Evolutionary conservation across 1,284 basidiomycete genomes (phyloP).

Genomic region (Peniophora sp.): DNA sequence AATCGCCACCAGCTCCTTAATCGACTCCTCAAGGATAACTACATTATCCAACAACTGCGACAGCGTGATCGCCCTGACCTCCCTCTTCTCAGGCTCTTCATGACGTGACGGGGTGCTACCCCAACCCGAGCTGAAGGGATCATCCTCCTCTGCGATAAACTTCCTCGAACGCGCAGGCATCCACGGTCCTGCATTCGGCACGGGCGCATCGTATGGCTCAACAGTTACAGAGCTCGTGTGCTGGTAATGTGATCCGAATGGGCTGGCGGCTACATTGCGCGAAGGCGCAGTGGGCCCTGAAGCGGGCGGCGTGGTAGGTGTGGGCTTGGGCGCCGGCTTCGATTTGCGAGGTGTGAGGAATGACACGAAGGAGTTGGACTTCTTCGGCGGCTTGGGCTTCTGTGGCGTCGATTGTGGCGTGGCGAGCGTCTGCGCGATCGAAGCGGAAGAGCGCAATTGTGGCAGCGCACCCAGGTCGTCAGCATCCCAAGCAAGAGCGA

Average conservation of each 20-base stretch:
- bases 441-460: slow-evolving; percentile 11
- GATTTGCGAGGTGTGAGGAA: slow-evolving; percentile 73
- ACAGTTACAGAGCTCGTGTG: slow-evolving; percentile 67
- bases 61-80: slow-evolving; percentile 51
- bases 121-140: slow-evolving; percentile 61
- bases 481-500: slow-evolving; percentile 66
- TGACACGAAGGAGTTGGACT: slow-evolving; percentile 58
- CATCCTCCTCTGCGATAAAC: slow-evolving; percentile 57
- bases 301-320: slow-evolving; percentile 27
- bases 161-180: slow-evolving; percentile 39
- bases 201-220: slow-evolving; percentile 60
- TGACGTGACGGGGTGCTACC: slow-evolving; percentile 16
- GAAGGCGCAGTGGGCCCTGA: slow-evolving; percentile 37
- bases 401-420: slow-evolving; percentile 28
- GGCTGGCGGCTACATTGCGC: slow-evolving; percentile 57
- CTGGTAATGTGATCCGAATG: slow-evolving; percentile 82
- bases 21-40: slow-evolving; percentile 90
- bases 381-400: slow-evolving; percentile 44
- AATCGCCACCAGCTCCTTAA: slow-evolving; percentile 89
- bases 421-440: slow-evolving; percentile 13
- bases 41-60: slow-evolving; percentile 90
- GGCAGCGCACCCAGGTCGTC: slow-evolving; percentile 15
- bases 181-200: slow-evolving; percentile 57
- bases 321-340: slow-evolving; percentile 29
- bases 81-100: slow-evolving; percentile 24